These are phyloP conservation scores for Cenchrus purpureus DNA, from an alignment of 176 grass and related monocot genomes.

Conservation along the genomic window DNA sequence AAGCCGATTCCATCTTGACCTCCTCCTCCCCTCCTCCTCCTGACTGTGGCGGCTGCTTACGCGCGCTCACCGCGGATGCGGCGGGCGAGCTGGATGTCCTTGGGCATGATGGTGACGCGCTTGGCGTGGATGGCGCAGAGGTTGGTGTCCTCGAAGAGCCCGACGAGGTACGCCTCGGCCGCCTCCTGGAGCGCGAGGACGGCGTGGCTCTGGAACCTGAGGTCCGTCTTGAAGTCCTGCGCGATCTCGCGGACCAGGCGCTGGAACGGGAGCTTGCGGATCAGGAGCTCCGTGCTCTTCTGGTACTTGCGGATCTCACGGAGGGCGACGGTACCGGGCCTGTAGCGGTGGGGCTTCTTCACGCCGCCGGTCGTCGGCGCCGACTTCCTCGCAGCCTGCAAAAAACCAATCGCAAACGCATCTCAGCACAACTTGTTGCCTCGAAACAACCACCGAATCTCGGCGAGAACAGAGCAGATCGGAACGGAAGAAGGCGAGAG, in stretches of 20 bases:
- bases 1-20: neutral
- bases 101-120: slow-evolving; percentile 90
- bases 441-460: neutral
- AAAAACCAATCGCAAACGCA: neutral
- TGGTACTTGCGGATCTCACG: slow-evolving; percentile 98
- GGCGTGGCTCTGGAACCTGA: slow-evolving; percentile 82
- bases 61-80: slow-evolving; percentile 37
- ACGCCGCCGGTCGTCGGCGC: slow-evolving; percentile 86
- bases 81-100: slow-evolving; percentile 88
- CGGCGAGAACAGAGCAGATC: neutral
- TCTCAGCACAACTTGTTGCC: neutral
- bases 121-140: slow-evolving; percentile 95
- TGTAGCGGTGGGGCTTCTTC: slow-evolving; percentile 94
- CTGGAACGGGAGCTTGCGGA: slow-evolving; percentile 93
- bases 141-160: slow-evolving; percentile 89
- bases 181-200: slow-evolving; percentile 90
- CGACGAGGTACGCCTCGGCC: slow-evolving; percentile 87
- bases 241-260: slow-evolving; percentile 90
- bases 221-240: slow-evolving; percentile 96
- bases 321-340: slow-evolving; percentile 72
- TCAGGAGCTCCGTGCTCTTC: slow-evolving; percentile 97
- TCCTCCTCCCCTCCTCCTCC: neutral
- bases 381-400: slow-evolving; percentile 82
- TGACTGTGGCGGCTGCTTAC: neutral
- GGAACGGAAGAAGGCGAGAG: rapidly evolving